phyloP scores from a whole-genome alignment of 768 basidiomycete species.

The Chlorophyllum brunneum region DNA sequence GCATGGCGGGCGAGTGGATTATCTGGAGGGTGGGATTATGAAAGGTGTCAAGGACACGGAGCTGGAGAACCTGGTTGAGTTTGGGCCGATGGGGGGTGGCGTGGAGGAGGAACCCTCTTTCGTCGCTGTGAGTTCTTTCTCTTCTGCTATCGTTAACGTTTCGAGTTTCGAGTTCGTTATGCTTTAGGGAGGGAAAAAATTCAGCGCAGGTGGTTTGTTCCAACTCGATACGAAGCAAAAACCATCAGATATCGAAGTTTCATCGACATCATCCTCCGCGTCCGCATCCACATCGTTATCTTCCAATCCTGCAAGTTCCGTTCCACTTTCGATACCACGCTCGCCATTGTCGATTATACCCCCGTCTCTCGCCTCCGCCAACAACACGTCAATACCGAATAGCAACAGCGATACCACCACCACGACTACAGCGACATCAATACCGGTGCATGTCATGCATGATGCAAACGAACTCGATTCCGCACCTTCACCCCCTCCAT shows the following conservation, averaged over 20 bases:
- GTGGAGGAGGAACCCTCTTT: constrained; percentile 26
- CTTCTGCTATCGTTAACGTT: background rate
- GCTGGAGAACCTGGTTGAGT: constrained; percentile 48
- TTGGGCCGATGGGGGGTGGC: constrained; percentile 20
- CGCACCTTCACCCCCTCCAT: constrained; percentile 65
- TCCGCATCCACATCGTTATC: constrained; percentile 27
- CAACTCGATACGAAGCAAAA: constrained; percentile 62
- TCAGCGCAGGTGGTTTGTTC: constrained; percentile 42
- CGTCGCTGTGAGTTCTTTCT: background rate
- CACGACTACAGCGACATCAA: constrained; percentile 9
- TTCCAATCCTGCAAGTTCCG: constrained; percentile 4
- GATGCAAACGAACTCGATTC: constrained; percentile 33
- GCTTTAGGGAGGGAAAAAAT: constrained; percentile 9
- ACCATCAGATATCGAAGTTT: constrained; percentile 57
- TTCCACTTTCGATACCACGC: constrained; percentile 26
- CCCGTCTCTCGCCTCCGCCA: constrained; percentile 30
- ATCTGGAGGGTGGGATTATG: constrained; percentile 70
- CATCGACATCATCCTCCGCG: constrained; percentile 30
- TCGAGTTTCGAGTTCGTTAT: background rate
- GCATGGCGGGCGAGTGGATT: constrained; percentile 51
- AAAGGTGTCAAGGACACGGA: constrained; percentile 55
- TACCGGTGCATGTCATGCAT: constrained; percentile 6
- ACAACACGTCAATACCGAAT: constrained; percentile 14
- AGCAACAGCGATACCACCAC: constrained; percentile 6
- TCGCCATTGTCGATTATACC: constrained; percentile 60